Conservation (phyloP, 2,329 filamentous ascomycete genomes). For the Sclerotinia sclerotiorum region DNA sequence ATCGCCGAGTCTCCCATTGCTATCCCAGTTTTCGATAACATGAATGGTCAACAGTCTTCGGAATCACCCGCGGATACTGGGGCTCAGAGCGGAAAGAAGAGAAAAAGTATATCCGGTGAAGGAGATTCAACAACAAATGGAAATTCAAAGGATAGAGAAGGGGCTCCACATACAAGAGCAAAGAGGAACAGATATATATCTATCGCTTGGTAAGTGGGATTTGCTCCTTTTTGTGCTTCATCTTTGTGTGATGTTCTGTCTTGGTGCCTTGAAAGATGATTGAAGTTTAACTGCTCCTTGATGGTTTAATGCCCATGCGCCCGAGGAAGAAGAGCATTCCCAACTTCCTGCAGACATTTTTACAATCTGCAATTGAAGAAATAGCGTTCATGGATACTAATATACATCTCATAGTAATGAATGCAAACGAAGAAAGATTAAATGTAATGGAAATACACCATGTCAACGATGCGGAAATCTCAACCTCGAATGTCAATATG, state of each 20-base stretch:
- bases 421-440: slow-evolving; percentile 73
- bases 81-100: slow-evolving; percentile 39
- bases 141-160: slow-evolving; percentile 11
- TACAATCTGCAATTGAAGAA: neutral
- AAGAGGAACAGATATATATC: slow-evolving; percentile 43
- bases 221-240: neutral
- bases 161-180: slow-evolving; percentile 37
- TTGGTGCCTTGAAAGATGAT: neutral
- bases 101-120: slow-evolving; percentile 34
- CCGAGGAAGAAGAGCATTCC: neutral
- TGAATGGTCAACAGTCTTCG: slow-evolving; percentile 38
- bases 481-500: slow-evolving; percentile 64
- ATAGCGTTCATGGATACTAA: slow-evolving; percentile 1
- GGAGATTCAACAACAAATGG: slow-evolving; percentile 24
- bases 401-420: slow-evolving; percentile 52
- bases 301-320: neutral
- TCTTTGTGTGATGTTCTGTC: neutral
- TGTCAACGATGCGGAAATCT: slow-evolving; percentile 69
- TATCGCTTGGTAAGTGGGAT: slow-evolving; percentile 40
- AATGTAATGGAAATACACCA: slow-evolving; percentile 69
- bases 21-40: slow-evolving; percentile 26
- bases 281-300: neutral
- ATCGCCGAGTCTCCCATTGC: slow-evolving; percentile 39
- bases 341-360: neutral
- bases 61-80: slow-evolving; percentile 38